phyloP scores from a whole-genome alignment of 2,329 filamentous ascomycete genomes.

The Verticillium isaacii region DNA sequence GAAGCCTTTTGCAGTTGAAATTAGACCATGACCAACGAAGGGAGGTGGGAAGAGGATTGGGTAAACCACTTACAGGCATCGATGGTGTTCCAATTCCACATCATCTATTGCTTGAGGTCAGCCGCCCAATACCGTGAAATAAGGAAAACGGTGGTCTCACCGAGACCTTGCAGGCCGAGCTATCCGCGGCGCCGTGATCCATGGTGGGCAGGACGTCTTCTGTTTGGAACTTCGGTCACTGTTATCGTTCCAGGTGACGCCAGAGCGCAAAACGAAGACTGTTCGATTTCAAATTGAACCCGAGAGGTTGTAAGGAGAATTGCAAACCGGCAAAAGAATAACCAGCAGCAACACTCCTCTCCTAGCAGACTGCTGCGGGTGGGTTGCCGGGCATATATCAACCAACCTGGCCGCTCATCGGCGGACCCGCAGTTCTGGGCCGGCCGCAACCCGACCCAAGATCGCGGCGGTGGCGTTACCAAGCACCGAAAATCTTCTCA shows the following conservation, averaged over 20 bases:
- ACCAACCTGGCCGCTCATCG: background rate
- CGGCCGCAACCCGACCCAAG: background rate
- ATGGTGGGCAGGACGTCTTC: slow-evolving; percentile 8
- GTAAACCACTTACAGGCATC: slow-evolving; percentile 23
- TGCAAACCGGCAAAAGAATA: too few species aligned
- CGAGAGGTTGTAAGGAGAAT: background rate
- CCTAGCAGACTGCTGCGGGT: slow-evolving; percentile 17
- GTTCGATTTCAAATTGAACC: background rate
- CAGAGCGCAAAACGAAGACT: too few species aligned
- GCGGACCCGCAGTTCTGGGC: background rate
- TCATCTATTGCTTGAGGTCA: slow-evolving; percentile 27
- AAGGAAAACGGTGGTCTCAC: slow-evolving; percentile 13
- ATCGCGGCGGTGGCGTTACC: background rate
- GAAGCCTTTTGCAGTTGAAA: slow-evolving; percentile 21
- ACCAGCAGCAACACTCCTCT: too few species aligned
- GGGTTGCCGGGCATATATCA: slow-evolving; percentile 12
- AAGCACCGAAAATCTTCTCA: background rate
- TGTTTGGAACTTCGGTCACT: too few species aligned
- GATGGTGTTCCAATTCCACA: slow-evolving; percentile 39
- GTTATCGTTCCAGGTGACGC: too few species aligned
- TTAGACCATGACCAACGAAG: background rate
- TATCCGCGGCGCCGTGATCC: slow-evolving; percentile 13
- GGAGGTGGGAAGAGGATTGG: background rate
- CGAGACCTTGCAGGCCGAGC: slow-evolving; percentile 24
- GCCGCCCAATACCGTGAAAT: background rate